Base-by-base conservation (phyloP, 2,329 filamentous ascomycete genomes). In the Fusarium sp. region DNA sequence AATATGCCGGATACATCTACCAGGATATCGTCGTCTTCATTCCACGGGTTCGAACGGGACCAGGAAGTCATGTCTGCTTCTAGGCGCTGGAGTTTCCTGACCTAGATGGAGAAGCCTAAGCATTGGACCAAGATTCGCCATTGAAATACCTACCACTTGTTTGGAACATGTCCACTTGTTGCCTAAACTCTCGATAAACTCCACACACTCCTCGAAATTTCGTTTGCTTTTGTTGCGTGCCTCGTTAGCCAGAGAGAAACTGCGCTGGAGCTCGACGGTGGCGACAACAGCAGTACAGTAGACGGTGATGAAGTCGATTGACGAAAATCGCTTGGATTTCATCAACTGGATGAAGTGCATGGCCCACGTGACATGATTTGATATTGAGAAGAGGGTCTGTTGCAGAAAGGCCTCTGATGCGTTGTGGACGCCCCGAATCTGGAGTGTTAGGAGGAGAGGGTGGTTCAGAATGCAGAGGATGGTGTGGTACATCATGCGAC, bases 401-500 rank as follows among this genome's bases (percentile, higher is more conserved):
- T 67, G 68, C 8, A 66, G 59, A 31, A 70, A 70, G 27, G 61
- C 36, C 11, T 70, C 68, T 22, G 68, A 66, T 10, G 58, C 47
- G 18, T 67, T 50, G 13, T 52, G 22, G 6, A 40, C 33, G 4
- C 59, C 63, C n/a, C 61, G 58, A 10, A 67, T 60, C 52, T 70
- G 67, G 18, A 70, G 58, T 1, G 52, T 63, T 22, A 70, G 29
- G 11, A 70, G 58, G 4, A 70, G 16, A 18, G 68, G 58, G 35
- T 70, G 68, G 20, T 70, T 70, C 4, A 67, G 16, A 18, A 67
- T 47, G 42, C 68, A 70, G 31, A 70, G 63, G 18, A 38, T 56
- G 13, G 64, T 54, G 38, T 70, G 68, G 35, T 70, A 70, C n/a
- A 70, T 29, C 10, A 70, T 25, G n/a, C 68, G 68, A 6, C 29